Conservation (phyloP, 345 rosid genomes). For the Iberis pinnata region DNA sequence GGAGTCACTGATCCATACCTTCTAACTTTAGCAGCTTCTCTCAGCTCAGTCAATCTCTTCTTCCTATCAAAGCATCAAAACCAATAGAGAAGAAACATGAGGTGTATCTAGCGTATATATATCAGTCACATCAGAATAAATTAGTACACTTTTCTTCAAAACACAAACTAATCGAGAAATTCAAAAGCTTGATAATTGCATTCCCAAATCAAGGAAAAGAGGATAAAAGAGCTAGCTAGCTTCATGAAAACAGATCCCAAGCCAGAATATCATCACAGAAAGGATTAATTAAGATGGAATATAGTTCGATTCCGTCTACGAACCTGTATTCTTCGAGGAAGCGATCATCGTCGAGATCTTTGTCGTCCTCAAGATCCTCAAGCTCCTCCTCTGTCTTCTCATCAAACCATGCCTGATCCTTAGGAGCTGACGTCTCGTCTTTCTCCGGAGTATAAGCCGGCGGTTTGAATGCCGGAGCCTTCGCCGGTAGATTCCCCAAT, state of each 20-base stretch:
- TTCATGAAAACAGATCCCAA: slow-evolving; percentile 17
- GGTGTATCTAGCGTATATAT: no score
- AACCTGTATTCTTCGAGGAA: slow-evolving; percentile 91
- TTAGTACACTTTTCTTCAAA: neutral
- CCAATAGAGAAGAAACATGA: no score
- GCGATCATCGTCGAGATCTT: slow-evolving; percentile 69
- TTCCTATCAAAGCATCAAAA: no score
- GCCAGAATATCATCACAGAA: neutral
- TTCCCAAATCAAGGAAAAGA: neutral
- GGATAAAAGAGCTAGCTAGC: neutral
- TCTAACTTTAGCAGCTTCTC: slow-evolving; percentile 35
- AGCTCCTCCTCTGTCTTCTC: slow-evolving; percentile 74
- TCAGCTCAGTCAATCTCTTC: no score
- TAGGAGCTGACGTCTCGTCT: slow-evolving; percentile 58
- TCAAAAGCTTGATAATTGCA: slow-evolving; percentile 11
- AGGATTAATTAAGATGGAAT: neutral
- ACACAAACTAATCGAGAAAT: slow-evolving; percentile 5
- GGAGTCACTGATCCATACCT: slow-evolving; percentile 78
- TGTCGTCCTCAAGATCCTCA: slow-evolving; percentile 71
- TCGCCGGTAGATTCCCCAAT: slow-evolving; percentile 79
- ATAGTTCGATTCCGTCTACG: slow-evolving; percentile 2
- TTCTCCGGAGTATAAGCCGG: slow-evolving; percentile 61
- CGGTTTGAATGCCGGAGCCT: slow-evolving; percentile 84
- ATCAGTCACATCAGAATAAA: no score
- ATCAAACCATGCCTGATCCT: slow-evolving; percentile 68